Evolutionary conservation across 164 flowering plant species (phyloP), one percentile per base, ranked within the genome.

Genomic region (Vitis rupestris): DNA sequence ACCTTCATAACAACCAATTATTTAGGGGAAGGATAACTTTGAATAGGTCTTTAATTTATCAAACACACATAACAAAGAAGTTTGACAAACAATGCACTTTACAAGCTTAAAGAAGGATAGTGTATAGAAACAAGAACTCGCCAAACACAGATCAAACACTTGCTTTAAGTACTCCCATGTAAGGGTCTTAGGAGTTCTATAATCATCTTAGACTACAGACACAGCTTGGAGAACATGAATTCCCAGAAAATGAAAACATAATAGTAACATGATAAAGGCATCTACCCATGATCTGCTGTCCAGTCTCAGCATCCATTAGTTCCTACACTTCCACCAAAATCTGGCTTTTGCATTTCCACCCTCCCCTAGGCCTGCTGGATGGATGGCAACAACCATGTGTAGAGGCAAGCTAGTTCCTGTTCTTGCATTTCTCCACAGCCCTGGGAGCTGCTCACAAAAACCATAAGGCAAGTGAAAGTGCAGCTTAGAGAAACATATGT

Each of bases 351-450:
- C 19, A 50, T 63, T 10, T 49, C 23, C 9, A 6, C n/a, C 50
- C 12, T 66, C 8, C 14, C 56, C 58, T 9, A 37, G 59, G 56
- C 16, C 10, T 51, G 77, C 77, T 74, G 69, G 66, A 63, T 49
- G 62, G 67, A 61, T 61, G 61, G 63, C 67, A 49, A 49, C 57
- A 50, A 61, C 44, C 66, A 54, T 55, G 51, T 49, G 52, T 61
- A 29, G 29, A 50, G 8, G 31, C 52, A 13, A 29, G 10, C 69
- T 78, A 77, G 72, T 61, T 75, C 76, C 77, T 66, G 72, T 63
- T 73, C 70, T 61, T 64, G 77, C 76, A 65, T 70, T 79, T 82
- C 70, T 76, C 82, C 74, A 68, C 54, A 8, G 82, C 82, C 73
- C 80, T 79, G 61, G 82, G 85, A 44, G 85, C 85, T 82, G 79